phyloP scores from a whole-genome alignment of 208 protist species.

The Leishmania guyanensis region DNA sequence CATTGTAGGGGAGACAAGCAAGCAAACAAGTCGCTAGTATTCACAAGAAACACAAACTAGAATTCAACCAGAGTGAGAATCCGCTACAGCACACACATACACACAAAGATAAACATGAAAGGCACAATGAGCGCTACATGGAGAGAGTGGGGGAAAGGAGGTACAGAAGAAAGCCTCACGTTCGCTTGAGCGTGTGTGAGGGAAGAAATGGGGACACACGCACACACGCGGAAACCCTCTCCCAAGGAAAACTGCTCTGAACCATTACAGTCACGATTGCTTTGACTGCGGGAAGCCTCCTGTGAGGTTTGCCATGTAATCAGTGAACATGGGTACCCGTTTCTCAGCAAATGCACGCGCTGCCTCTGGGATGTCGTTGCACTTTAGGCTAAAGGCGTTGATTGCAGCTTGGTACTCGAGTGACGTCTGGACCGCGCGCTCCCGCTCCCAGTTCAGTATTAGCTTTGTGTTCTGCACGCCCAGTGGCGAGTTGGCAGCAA shows the following conservation, averaged over 20 bases:
- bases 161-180: neutral
- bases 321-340: constrained; percentile 50
- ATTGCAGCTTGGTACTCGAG: constrained; percentile 69
- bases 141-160: neutral
- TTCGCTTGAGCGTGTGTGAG: neutral
- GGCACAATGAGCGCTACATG: neutral
- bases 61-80: neutral
- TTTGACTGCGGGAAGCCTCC: constrained; percentile 6
- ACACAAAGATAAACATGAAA: neutral
- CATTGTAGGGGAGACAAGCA: neutral
- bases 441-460: constrained; percentile 59
- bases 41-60: neutral
- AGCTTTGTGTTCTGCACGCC: constrained; percentile 79
- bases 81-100: neutral
- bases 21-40: neutral
- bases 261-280: neutral
- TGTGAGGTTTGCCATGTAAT: constrained; percentile 51
- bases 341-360: constrained; percentile 56
- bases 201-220: neutral
- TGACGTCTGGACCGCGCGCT: constrained; percentile 37
- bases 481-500: constrained; percentile 68
- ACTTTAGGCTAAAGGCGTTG: constrained; percentile 60
- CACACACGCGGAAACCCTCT: neutral
- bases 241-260: neutral
- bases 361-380: constrained; percentile 65